Evolutionary conservation across 768 basidiomycete genomes (phyloP).

Genomic region (Hygrocybe coccinea): DNA sequence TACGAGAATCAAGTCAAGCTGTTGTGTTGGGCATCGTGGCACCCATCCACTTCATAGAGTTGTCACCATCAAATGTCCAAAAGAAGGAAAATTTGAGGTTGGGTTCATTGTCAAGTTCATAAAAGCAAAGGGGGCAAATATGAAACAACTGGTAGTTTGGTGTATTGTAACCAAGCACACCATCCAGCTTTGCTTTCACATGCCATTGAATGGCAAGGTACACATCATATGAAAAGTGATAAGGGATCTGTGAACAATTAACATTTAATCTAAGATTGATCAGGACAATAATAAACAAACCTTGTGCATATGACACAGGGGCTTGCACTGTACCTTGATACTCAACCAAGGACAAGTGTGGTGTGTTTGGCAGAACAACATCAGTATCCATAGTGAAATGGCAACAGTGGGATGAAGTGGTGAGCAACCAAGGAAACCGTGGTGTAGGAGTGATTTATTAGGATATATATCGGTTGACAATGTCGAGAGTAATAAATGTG

Average conservation of each 20-base stretch:
- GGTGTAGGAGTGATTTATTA: slow-evolving; percentile 11
- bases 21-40: slow-evolving; percentile 1
- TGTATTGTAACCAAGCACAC: slow-evolving; percentile 18
- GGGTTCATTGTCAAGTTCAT: slow-evolving; percentile 11
- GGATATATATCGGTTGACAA: not conserved
- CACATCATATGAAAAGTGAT: slow-evolving; percentile 20
- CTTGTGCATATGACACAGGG: slow-evolving; percentile 27
- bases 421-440: slow-evolving; percentile 24
- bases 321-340: slow-evolving; percentile 25
- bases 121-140: slow-evolving; percentile 26
- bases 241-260: slow-evolving; percentile 8
- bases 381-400: slow-evolving; percentile 18
- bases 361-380: slow-evolving; percentile 17
- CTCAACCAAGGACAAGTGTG: slow-evolving; percentile 24
- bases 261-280: not conserved
- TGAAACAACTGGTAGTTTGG: slow-evolving; percentile 24
- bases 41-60: not conserved
- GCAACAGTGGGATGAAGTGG: slow-evolving; percentile 18
- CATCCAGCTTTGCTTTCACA: slow-evolving; percentile 13
- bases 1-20: slow-evolving; percentile 8
- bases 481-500: not conserved
- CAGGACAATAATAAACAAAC: not conserved
- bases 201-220: slow-evolving; percentile 15
- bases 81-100: not conserved
- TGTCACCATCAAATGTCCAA: not conserved